Evolutionary conservation across 2,329 filamentous ascomycete genomes (phyloP).

Genomic region (Phialophora expanda): DNA sequence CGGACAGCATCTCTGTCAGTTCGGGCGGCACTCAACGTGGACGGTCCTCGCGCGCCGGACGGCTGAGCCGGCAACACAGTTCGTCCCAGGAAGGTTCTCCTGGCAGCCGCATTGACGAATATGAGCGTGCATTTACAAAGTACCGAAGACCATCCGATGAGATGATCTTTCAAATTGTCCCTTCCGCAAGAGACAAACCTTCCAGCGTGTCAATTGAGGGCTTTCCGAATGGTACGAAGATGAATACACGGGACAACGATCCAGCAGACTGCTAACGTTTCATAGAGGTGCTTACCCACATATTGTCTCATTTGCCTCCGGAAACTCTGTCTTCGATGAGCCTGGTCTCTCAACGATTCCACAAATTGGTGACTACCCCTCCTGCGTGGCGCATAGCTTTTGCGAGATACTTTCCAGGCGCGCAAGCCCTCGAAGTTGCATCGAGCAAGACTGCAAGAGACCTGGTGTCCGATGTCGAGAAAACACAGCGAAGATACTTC

Average conservation of each 20-base stretch:
- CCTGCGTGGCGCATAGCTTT: constrained; percentile 96
- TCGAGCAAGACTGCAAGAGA: constrained; percentile 48
- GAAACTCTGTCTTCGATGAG: constrained; percentile 81
- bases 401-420: constrained; percentile 83
- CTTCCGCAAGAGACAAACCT: constrained; percentile 50
- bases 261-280: constrained; percentile 36
- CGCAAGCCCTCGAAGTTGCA: constrained; percentile 58
- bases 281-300: constrained; percentile 87
- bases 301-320: constrained; percentile 86
- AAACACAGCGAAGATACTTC: constrained; percentile 77
- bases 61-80: constrained; percentile 40
- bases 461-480: constrained; percentile 51
- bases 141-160: constrained; percentile 48
- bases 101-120: constrained; percentile 59
- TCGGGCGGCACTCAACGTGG: constrained; percentile 39
- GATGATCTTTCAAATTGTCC: constrained; percentile 59
- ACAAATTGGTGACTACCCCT: constrained; percentile 82
- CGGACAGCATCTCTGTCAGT: constrained; percentile 38
- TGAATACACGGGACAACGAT: background rate
- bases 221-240: constrained; percentile 77
- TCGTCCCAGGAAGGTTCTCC: constrained; percentile 49
- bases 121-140: constrained; percentile 56
- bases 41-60: constrained; percentile 38
- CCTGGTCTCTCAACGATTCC: constrained; percentile 85
- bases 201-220: constrained; percentile 58